Evolutionary conservation across 331 rosid species (phyloP).

Genomic region (Malus hybrid): DNA sequence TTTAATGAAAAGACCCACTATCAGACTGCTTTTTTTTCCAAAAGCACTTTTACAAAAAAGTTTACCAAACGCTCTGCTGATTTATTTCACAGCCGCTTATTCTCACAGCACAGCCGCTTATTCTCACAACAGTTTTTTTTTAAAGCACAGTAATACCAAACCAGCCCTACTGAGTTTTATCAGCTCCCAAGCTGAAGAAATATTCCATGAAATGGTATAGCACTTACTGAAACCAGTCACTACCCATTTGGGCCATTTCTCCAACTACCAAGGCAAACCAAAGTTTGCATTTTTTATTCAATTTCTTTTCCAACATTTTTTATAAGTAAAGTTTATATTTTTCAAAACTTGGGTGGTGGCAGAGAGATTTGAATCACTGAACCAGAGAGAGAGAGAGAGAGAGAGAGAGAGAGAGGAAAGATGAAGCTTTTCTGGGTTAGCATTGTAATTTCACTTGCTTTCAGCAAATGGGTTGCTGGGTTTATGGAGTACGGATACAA

Average conservation of each 20-base stretch:
- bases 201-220: neutral
- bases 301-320: neutral
- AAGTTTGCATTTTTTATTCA: neutral
- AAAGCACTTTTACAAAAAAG: no score
- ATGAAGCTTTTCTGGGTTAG: constrained; percentile 32
- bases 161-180: neutral
- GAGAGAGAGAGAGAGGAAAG: constrained; percentile 16
- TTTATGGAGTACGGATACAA: constrained; percentile 32
- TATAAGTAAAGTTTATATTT: neutral
- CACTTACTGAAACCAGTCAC: neutral
- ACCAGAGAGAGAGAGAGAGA: neutral
- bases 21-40: no score
- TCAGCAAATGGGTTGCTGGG: constrained; percentile 42
- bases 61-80: no score
- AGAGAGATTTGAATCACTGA: constrained; percentile 3
- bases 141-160: no score
- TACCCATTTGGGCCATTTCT: neutral
- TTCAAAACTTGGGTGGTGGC: constrained; percentile 1
- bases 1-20: no score
- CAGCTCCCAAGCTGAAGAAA: constrained; percentile 14
- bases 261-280: constrained; percentile 2
- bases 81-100: no score
- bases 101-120: no score
- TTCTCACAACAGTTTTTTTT: no score
- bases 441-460: constrained; percentile 29